Percentiles rank a stretch among this genome's conserved stretches.
Evolutionary conservation across 257 asterid genomes (phyloP).

Genomic region (Fraxinus quadrangulata): DNA sequence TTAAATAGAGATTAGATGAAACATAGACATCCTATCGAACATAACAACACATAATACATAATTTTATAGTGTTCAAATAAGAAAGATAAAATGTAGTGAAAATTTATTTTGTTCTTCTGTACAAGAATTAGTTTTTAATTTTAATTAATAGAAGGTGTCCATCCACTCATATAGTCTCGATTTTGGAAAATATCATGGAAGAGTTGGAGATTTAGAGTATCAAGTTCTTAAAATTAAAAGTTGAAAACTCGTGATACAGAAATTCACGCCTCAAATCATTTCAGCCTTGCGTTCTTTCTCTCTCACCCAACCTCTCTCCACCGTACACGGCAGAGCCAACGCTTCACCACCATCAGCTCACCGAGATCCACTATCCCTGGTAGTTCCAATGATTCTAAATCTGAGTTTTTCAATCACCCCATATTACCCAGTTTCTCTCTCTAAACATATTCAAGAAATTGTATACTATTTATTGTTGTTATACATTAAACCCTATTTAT

Average conservation of each 20-base stretch:
- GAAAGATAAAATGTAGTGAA: too few relatives aligned
- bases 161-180: too few relatives aligned
- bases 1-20: too few relatives aligned
- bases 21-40: too few relatives aligned
- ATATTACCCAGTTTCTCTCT: neutral
- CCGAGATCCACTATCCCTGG: conserved; percentile 30
- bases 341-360: conserved; percentile 21
- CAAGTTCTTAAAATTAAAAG: too few relatives aligned
- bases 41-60: too few relatives aligned
- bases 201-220: too few relatives aligned
- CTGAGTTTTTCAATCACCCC: conserved; percentile 14
- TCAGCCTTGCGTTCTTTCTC: conserved; percentile 1
- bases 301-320: conserved; percentile 17
- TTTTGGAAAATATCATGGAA: too few relatives aligned
- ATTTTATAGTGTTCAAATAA: too few relatives aligned
- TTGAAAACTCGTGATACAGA: neutral
- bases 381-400: conserved; percentile 7
- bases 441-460: conserved; percentile 18
- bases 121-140: too few relatives aligned
- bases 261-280: neutral
- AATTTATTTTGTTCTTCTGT: too few relatives aligned
- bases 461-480: neutral
- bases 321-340: conserved; percentile 36
- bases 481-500: neutral
- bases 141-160: too few relatives aligned